Conservation (phyloP, 305 asterid species). For the Plantago lanceolata region DNA sequence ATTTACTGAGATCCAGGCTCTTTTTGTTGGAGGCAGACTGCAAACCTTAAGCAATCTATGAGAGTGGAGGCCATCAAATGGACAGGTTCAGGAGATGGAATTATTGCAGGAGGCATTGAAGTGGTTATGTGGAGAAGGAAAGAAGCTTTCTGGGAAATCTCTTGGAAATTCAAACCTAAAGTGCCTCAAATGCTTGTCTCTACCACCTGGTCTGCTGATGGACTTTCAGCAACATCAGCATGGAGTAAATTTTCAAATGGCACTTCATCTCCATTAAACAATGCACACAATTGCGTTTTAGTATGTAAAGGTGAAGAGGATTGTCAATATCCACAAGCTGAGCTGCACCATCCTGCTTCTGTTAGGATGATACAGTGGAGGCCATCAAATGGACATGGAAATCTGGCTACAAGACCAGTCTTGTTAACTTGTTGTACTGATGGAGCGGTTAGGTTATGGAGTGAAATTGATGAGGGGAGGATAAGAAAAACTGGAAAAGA, state of each 20-base stretch:
- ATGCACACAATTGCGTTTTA: slow-evolving; percentile 50
- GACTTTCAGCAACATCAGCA: slow-evolving; percentile 79
- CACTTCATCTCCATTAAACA: slow-evolving; percentile 33
- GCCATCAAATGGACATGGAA: slow-evolving; percentile 48
- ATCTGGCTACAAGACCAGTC: slow-evolving; percentile 48
- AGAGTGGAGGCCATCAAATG: slow-evolving; percentile 78
- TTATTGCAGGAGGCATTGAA: slow-evolving; percentile 74
- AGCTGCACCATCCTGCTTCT: slow-evolving; percentile 76
- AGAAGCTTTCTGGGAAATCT: slow-evolving; percentile 74
- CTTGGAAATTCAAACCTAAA: slow-evolving; percentile 75
- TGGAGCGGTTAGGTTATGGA: slow-evolving; percentile 93
- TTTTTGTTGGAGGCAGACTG: slow-evolving; percentile 99
- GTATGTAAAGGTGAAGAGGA: slow-evolving; percentile 52
- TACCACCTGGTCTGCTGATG: slow-evolving; percentile 69
- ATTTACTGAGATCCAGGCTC: slow-evolving; percentile 99
- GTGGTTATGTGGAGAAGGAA: slow-evolving; percentile 80
- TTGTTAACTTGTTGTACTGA: slow-evolving; percentile 82
- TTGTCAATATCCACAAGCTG: slow-evolving; percentile 42
- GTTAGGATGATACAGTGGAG: slow-evolving; percentile 90
- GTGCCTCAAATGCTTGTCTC: slow-evolving; percentile 76
- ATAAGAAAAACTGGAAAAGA: slow-evolving; percentile 63
- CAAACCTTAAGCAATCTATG: slow-evolving; percentile 60
- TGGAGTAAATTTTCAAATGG: slow-evolving; percentile 34
- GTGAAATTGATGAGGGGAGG: slow-evolving; percentile 83
- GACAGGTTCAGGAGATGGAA: slow-evolving; percentile 96